Base-by-base conservation (phyloP, 2,329 filamentous ascomycete species). In the Xylaria digitata region DNA sequence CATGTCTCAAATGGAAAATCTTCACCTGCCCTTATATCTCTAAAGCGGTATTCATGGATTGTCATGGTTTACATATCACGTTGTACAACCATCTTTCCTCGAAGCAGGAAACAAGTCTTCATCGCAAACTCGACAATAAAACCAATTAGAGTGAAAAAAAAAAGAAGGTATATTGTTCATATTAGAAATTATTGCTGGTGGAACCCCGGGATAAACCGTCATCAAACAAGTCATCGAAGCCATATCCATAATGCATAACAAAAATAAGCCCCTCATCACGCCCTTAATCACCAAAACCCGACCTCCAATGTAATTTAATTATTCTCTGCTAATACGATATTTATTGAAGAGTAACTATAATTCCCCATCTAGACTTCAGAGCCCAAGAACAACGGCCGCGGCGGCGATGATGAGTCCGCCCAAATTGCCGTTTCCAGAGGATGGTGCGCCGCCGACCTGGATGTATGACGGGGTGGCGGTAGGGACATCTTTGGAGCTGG, bases 381-480 rank as follows among this genome's bases (percentile, higher is more conserved):
- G 30, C 1, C 62, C 62, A 5, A 68, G 17, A 9, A 37, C 68
- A 23, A 63, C 58, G 7, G 67, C 73, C 3, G 66, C 46, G 15
- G 69, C 56, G 9, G 68, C 72, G 2, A 64, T 42, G 0, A 58
- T 53, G 7, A 71, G 37, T 1, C 70, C 66, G 0, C 34, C 21
- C 4, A 17, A 19, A 42, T 53, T 43, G 2, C 58, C 61, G 13
- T 11, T 45, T n/a, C 21, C 48, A 26, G 45, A 4, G 11, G 55
- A 3, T 7, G 64, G 45, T 55, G 64, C 72, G 43, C 67, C 53
- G n/a, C 54, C 67, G n/a, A 70, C 65, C 23, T 67, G 67, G 34
- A 70, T 17, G 9, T 60, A 32, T 2, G 62, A 34, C 2, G 65
- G 60, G 52, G 30, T 15, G 4, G 46, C 40, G 6, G 19, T 26